phyloP scores from a whole-genome alignment of 352 stramenopile species.

The Phytophthora podocarpi region DNA sequence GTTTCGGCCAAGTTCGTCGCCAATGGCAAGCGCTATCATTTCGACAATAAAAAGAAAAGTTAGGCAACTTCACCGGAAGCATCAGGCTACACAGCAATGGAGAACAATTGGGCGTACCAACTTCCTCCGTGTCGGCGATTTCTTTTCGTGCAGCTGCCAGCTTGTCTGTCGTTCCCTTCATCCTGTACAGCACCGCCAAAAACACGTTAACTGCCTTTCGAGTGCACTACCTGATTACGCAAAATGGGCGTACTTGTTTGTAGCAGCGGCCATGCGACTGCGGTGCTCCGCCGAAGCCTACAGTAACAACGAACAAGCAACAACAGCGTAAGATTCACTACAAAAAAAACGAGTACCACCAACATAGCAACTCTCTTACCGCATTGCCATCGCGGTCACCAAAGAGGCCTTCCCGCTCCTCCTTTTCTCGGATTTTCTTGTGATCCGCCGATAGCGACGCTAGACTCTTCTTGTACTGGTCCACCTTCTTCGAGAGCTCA shows the following conservation, averaged over 20 bases:
- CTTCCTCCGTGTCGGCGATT: slow-evolving; percentile 86
- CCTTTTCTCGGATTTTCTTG: slow-evolving; percentile 83
- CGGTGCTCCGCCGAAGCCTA: slow-evolving; percentile 75
- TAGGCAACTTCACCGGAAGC: background rate
- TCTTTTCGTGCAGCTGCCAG: slow-evolving; percentile 80
- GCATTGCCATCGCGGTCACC: slow-evolving; percentile 73
- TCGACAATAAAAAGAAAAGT: background rate
- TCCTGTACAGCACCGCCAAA: slow-evolving; percentile 40
- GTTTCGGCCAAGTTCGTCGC: slow-evolving; percentile 82
- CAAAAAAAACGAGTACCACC: background rate
- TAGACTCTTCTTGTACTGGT: slow-evolving; percentile 91
- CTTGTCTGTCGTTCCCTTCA: slow-evolving; percentile 86
- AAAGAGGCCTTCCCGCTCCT: slow-evolving; percentile 85
- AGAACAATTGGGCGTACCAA: slow-evolving; percentile 49
- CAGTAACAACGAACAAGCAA: background rate
- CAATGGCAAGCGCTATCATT: slow-evolving; percentile 71
- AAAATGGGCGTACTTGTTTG: slow-evolving; percentile 64
- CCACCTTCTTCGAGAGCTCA: slow-evolving; percentile 89
- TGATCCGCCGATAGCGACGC: slow-evolving; percentile 81
- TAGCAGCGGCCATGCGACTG: slow-evolving; percentile 78
- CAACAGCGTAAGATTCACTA: background rate
- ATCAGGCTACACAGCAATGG: background rate
- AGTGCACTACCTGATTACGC: background rate
- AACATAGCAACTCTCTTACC: slow-evolving; percentile 31
- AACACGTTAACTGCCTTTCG: background rate